Conservation (phyloP, 2,329 filamentous ascomycete species). For the Stagonosporopsis tanaceti region DNA sequence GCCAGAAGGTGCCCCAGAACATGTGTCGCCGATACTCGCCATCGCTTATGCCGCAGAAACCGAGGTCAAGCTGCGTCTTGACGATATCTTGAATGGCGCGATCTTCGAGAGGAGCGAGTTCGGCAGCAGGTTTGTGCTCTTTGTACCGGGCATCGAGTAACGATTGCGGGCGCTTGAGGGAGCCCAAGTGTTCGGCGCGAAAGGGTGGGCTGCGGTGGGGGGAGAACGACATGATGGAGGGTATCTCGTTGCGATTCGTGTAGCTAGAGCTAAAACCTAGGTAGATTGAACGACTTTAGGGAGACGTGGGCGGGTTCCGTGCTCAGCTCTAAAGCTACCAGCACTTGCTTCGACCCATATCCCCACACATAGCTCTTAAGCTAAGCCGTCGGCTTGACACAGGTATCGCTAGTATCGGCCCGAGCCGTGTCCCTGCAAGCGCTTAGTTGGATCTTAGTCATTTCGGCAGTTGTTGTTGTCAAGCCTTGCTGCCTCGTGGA, state of each 20-base stretch:
- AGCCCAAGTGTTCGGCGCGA: constrained; percentile 75
- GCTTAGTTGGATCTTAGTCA: constrained; percentile 6
- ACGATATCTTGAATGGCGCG: constrained; percentile 70
- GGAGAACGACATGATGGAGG: constrained; percentile 23
- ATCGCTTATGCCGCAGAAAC: constrained; percentile 69
- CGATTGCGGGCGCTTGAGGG: constrained; percentile 68
- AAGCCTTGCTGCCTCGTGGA: neutral
- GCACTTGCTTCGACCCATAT: neutral
- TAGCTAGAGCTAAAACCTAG: neutral
- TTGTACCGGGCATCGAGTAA: constrained; percentile 66
- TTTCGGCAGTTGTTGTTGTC: constrained; percentile 9
- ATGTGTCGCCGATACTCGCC: constrained; percentile 68
- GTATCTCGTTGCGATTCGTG: neutral
- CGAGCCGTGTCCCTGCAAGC: constrained; percentile 1
- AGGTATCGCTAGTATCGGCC: constrained; percentile 6
- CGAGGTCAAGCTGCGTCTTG: constrained; percentile 66
- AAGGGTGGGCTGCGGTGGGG: constrained; percentile 62
- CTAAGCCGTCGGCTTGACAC: neutral
- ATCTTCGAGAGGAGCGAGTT: constrained; percentile 68
- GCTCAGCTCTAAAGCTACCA: neutral
- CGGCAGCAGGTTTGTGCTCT: constrained; percentile 62
- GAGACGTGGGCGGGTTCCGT: neutral
- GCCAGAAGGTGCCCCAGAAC: constrained; percentile 65
- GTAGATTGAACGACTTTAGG: neutral
- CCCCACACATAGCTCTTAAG: neutral